Evolutionary conservation across 768 basidiomycete species (phyloP).

Genomic region (Xanthoconium purpureum): DNA sequence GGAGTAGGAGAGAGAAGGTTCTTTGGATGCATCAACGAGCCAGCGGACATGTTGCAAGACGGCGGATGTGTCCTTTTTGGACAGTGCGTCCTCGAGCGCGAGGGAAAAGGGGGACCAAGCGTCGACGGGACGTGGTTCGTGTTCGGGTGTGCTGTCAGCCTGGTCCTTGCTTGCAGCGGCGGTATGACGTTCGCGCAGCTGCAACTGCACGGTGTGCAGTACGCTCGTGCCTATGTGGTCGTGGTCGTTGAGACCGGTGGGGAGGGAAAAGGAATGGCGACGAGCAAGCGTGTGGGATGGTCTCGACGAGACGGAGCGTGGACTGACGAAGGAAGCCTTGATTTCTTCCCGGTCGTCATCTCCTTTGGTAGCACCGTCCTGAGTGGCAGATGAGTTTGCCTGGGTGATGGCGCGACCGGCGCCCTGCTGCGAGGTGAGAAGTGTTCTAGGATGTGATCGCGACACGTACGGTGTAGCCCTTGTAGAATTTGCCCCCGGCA

Average conservation of each 20-base stretch:
- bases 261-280: slow-evolving; percentile 59
- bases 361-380: slow-evolving; percentile 46
- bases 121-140: slow-evolving; percentile 25
- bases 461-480: slow-evolving; percentile 59
- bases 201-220: slow-evolving; percentile 59
- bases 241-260: slow-evolving; percentile 35
- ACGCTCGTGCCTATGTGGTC: slow-evolving; percentile 45
- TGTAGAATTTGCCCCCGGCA: slow-evolving; percentile 68
- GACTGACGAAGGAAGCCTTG: slow-evolving; percentile 29
- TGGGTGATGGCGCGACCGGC: slow-evolving; percentile 72
- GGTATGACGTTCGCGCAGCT: slow-evolving; percentile 59
- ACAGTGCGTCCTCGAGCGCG: slow-evolving; percentile 19
- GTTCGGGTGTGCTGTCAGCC: slow-evolving; percentile 12
- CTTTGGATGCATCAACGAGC: slow-evolving; percentile 36
- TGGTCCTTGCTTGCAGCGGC: slow-evolving; percentile 28
- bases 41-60: slow-evolving; percentile 20
- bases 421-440: slow-evolving; percentile 40
- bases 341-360: slow-evolving; percentile 61
- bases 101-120: slow-evolving; percentile 20
- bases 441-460: background rate
- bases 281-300: slow-evolving; percentile 46
- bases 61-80: slow-evolving; percentile 4
- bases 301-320: slow-evolving; percentile 30
- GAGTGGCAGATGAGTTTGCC: slow-evolving; percentile 57
- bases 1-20: slow-evolving; percentile 20